Evolutionary conservation across 192 early-diverging fungal species (phyloP), one percentile per base, ranked within the genome.

Genomic region (Rhizophlyctis rosea): DNA sequence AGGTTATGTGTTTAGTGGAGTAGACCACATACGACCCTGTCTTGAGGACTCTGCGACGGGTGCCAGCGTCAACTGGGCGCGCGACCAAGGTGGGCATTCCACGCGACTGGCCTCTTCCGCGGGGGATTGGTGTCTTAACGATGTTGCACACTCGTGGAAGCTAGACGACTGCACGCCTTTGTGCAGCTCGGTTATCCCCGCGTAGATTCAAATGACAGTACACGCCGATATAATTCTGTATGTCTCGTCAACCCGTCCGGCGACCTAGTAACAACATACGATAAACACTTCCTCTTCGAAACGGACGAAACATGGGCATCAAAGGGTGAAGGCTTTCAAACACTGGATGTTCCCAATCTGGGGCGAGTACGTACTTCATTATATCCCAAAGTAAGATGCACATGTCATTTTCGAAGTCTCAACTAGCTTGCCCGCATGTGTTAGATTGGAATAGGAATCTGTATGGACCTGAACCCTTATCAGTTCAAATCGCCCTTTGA

Each of bases 391-490:
- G n/a, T n/a, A n/a, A n/a, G n/a, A n/a, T n/a, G n/a, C n/a, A n/a
- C n/a, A n/a, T n/a, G n/a, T n/a, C n/a, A n/a, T n/a, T n/a, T n/a
- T n/a, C n/a, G n/a, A n/a, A n/a, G n/a, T n/a, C n/a, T n/a, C n/a
- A n/a, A n/a, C n/a, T n/a, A n/a, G n/a, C n/a, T n/a, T n/a, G n/a
- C n/a, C n/a, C n/a, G n/a, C n/a, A n/a, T n/a, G n/a, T n/a, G n/a
- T n/a, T 62, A 84, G 85, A 76, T 90, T 23, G 90, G 86, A n/a
- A 69, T 86, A 48, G 90, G 86, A 2, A 92, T 92, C 7, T 92
- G 90, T 56, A 91, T 92, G 90, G 90, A 92, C 71, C 29, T 92
- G 21, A 92, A 91, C 59, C 90, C 90, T 2, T 88, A 86, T 53
- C 67, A 75, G 36, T 92, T 91, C 70, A 62, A 81, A 64, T 54